Evolutionary conservation across 371 early-diverging fungal genomes (phyloP), one percentile per base, ranked within the genome.

Genomic region (Rhizopus arrhizus): DNA sequence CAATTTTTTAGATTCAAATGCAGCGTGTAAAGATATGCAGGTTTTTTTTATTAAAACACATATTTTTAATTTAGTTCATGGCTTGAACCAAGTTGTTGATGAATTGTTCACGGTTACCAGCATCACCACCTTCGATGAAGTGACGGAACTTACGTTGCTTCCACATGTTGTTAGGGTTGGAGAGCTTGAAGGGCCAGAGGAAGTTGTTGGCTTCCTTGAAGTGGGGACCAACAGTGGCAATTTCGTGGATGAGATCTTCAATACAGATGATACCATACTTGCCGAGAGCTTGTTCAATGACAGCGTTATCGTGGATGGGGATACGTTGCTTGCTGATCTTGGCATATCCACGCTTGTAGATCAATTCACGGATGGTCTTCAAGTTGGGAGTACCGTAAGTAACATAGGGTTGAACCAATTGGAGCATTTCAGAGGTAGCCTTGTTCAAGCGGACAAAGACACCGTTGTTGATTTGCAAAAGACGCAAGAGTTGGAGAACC

Each of bases 321-420:
- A 95, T 87, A 70, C 95, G 90, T 84, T 94, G 92, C 78, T 88
- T 87, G 86, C 94, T 85, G 76, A 95, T 85, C 92, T 96, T 96
- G 70, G 90, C 97, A 77, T 91, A 93, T 53, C 97, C 99, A 70
- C 98, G 95, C 89, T 96, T 99, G 94, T 99, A 99, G 82, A 99
- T 82, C 54, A 99, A 84, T 86, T 97, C 97, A 73, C 95, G 93
- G 75, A 98, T 91, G 45, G 95, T 83, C 89, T 99, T 97, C 64
- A 96, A 85, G 89, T 95, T 95, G 78, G 99, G 96, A 61, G 89
- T 89, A 71, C 97, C 96, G 75, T 85, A 90, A 59, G 99, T 91
- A 63, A 99, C 88, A 83, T 94, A 99, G 69, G 98, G 97, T 65
- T 89, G 89, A 71, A 98, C 90, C 82, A 95, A 84, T 78, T 95